phyloP scores from a whole-genome alignment of 2,329 filamentous ascomycete species.

The Fusarium cyanostomum region DNA sequence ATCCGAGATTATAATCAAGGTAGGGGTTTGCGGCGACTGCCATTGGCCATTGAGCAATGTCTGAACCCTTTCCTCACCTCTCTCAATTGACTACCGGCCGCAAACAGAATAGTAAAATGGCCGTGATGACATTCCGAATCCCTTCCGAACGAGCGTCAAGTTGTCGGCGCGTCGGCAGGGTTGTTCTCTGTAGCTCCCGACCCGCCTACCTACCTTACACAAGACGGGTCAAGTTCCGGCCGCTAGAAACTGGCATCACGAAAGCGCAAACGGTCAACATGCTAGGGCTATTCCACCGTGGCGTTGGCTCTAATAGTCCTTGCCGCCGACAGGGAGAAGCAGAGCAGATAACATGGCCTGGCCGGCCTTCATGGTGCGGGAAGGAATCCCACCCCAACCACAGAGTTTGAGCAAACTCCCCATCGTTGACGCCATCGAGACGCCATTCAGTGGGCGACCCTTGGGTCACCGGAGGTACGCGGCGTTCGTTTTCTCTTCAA shows the following conservation, averaged over 20 bases:
- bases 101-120: neutral
- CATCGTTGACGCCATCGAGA: constrained; percentile 31
- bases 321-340: constrained; percentile 28
- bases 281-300: constrained; percentile 11
- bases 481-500: neutral
- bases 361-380: constrained; percentile 23
- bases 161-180: neutral
- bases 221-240: neutral
- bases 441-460: constrained; percentile 22
- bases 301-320: constrained; percentile 1
- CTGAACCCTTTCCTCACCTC: neutral
- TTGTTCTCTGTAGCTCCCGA: neutral
- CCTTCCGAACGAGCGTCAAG: neutral
- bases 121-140: neutral
- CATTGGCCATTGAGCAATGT: neutral
- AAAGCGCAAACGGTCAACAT: constrained; percentile 8
- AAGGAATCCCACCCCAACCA: constrained; percentile 29
- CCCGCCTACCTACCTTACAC: neutral
- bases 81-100: neutral
- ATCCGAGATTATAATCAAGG: neutral
- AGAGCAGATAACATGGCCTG: constrained; percentile 21
- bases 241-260: constrained; percentile 1
- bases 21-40: neutral
- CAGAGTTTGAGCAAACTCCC: constrained; percentile 33
- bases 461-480: constrained; percentile 7